Evolutionary conservation across 2,329 filamentous ascomycete genomes (phyloP).

Genomic region (Diaporthe aspalathi): DNA sequence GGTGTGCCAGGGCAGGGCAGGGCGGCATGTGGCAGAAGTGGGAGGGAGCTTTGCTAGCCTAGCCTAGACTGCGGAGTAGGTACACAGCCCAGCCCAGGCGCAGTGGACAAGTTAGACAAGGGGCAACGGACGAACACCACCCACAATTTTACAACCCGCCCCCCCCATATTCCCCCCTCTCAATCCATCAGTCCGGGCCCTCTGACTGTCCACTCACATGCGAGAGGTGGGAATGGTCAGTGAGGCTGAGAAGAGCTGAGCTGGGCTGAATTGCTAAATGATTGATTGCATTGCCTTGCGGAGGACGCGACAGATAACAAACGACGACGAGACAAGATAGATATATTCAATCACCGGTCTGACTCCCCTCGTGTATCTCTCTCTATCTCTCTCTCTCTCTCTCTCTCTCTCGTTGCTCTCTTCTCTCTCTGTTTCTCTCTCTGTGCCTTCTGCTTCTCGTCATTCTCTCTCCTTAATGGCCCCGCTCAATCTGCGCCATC

Average conservation of each 20-base stretch:
- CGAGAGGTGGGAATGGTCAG: slow-evolving; percentile 18
- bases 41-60: background rate
- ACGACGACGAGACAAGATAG: background rate
- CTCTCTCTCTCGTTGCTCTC: background rate
- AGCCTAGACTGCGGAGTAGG: no score
- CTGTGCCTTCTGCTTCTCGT: no score
- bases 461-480: background rate
- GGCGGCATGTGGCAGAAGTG: background rate
- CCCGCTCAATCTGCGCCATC: background rate
- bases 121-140: slow-evolving; percentile 12
- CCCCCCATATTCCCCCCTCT: slow-evolving; percentile 5
- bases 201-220: slow-evolving; percentile 11
- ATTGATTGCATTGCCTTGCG: slow-evolving; percentile 13
- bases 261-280: slow-evolving; percentile 26
- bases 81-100: background rate
- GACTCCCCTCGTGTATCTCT: background rate
- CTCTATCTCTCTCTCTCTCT: no score
- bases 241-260: slow-evolving; percentile 31
- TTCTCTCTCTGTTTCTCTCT: background rate
- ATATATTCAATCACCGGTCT: background rate
- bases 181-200: background rate
- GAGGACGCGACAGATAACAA: background rate
- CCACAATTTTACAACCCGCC: background rate
- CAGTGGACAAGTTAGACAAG: background rate
- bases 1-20: slow-evolving; percentile 10